Evolutionary conservation across 2,329 filamentous ascomycete species (phyloP).

Genomic region (Cytospora schulzeri): DNA sequence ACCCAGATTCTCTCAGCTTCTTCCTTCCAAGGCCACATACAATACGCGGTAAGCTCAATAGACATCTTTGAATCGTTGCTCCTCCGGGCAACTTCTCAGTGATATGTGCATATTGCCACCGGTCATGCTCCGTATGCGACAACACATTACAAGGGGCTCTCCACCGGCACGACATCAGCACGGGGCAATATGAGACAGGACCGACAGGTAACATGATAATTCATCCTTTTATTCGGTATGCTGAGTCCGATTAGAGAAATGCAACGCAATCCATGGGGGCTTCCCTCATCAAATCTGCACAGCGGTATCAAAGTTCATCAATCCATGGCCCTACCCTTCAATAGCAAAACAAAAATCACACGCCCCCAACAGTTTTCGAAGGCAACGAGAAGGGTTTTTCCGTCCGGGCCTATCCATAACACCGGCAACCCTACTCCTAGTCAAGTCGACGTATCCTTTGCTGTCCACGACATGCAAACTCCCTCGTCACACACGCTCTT

Average conservation of each 20-base stretch:
- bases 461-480: neutral
- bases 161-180: neutral
- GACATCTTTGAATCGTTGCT: too few relatives aligned
- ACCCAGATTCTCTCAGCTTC: too few relatives aligned
- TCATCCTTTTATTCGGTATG: neutral
- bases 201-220: neutral
- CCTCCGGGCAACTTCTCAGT: too few relatives aligned
- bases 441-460: neutral
- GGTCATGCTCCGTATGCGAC: too few relatives aligned
- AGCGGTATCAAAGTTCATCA: constrained; percentile 26
- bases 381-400: neutral
- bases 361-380: constrained; percentile 5
- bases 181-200: neutral
- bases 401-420: constrained; percentile 4
- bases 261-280: constrained; percentile 11
- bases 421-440: neutral
- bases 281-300: constrained; percentile 9
- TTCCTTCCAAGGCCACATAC: too few relatives aligned
- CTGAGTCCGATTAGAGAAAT: constrained; percentile 4
- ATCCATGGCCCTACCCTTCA: constrained; percentile 13
- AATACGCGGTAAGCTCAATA: too few relatives aligned
- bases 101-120: too few relatives aligned
- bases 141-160: too few relatives aligned
- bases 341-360: constrained; percentile 16
- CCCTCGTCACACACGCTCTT: neutral